Percentiles rank a stretch among this genome's conserved stretches.
Evolutionary conservation across 495 filamentous ascomycete genomes (phyloP).

Genomic region (Pyronema omphalodes): DNA sequence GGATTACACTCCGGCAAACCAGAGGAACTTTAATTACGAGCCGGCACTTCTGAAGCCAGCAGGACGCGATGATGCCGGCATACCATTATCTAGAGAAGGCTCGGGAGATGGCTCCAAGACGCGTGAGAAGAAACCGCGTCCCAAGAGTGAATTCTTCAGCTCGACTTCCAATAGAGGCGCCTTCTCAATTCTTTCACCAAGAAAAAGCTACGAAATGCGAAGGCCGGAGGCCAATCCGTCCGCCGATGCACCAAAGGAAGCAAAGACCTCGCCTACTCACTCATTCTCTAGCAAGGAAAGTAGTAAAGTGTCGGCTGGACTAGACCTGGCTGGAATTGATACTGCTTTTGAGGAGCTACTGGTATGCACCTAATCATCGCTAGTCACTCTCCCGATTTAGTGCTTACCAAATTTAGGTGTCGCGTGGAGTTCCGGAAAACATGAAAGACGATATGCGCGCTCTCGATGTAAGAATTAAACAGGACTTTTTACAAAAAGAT

Average conservation of each 20-base stretch:
- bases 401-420: constrained; percentile 16
- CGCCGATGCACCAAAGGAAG: constrained; percentile 1
- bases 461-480: constrained; percentile 74
- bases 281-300: constrained; percentile 9
- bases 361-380: constrained; percentile 11
- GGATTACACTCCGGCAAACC: constrained; percentile 20
- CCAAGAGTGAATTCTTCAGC: constrained; percentile 21
- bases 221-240: constrained; percentile 9
- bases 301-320: constrained; percentile 6
- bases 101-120: neutral
- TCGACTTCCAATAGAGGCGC: constrained; percentile 9
- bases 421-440: constrained; percentile 49
- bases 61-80: neutral
- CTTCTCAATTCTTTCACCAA: constrained; percentile 11
- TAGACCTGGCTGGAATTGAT: constrained; percentile 22
- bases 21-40: constrained; percentile 21
- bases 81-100: neutral
- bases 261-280: constrained; percentile 10
- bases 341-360: constrained; percentile 23
- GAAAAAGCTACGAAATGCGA: constrained; percentile 15
- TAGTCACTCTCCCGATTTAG: constrained; percentile 10
- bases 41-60: constrained; percentile 15
- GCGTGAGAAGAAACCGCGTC: constrained; percentile 10
- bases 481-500: constrained; percentile 82
- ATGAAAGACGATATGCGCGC: constrained; percentile 87